These are phyloP conservation scores for Chloris gayana DNA, from an alignment of 176 grass and related monocot genomes.

Conservation along the genomic window DNA sequence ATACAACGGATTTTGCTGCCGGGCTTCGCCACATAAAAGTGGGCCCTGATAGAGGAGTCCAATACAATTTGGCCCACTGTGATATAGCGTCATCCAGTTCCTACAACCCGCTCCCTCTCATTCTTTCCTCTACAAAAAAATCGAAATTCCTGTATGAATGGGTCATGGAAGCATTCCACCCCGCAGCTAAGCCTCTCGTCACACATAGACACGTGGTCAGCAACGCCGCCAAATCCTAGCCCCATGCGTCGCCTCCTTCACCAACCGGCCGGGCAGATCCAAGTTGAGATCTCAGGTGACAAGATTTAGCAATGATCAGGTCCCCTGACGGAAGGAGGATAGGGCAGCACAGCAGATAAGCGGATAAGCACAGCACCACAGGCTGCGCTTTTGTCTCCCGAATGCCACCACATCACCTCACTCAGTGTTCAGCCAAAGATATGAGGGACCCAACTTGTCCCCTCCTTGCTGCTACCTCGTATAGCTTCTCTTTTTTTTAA, in stretches of 20 bases:
- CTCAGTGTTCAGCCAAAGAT: neutral
- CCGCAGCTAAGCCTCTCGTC: too few relatives aligned
- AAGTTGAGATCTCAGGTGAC: neutral
- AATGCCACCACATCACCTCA: slow-evolving; percentile 13
- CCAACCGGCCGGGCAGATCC: slow-evolving; percentile 9
- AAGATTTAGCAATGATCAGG: slow-evolving; percentile 36
- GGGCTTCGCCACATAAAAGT: too few relatives aligned
- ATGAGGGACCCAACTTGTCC: neutral
- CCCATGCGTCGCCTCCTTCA: neutral
- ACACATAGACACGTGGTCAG: too few relatives aligned
- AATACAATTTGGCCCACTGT: too few relatives aligned
- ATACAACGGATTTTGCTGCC: too few relatives aligned
- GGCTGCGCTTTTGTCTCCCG: neutral
- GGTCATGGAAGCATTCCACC: too few relatives aligned
- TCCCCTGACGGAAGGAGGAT: neutral
- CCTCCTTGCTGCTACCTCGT: neutral
- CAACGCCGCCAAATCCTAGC: neutral
- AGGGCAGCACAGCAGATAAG: neutral
- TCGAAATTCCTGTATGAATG: too few relatives aligned
- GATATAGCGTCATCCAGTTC: too few relatives aligned
- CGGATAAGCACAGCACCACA: neutral
- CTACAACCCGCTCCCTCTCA: too few relatives aligned
- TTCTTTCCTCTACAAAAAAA: too few relatives aligned
- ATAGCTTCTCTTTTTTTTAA: neutral
- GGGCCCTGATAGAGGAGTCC: too few relatives aligned